These are phyloP conservation scores for Inonotus hispidus DNA, from an alignment of 1,284 basidiomycete species.

Conservation along the genomic window DNA sequence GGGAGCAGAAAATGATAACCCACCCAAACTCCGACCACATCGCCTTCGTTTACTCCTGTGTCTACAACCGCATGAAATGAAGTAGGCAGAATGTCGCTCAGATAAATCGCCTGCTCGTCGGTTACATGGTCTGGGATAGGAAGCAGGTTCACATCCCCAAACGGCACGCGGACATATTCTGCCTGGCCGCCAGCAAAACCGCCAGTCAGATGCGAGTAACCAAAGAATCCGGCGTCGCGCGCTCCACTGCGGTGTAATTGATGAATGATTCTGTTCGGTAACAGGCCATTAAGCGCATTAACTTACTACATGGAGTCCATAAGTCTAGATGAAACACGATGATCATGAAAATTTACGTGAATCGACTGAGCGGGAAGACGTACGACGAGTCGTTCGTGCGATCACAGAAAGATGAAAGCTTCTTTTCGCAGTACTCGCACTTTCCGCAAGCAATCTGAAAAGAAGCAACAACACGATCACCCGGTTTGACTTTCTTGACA, in stretches of 20 bases:
- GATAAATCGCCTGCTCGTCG: slow-evolving; percentile 60
- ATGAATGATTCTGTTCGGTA: not conserved
- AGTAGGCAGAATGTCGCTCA: slow-evolving; percentile 70
- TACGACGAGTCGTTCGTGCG: slow-evolving; percentile 62
- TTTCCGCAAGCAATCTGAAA: slow-evolving; percentile 79
- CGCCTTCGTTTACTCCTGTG: slow-evolving; percentile 59
- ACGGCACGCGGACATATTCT: slow-evolving; percentile 64
- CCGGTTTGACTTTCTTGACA: slow-evolving; percentile 52
- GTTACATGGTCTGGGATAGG: slow-evolving; percentile 60
- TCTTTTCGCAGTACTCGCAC: slow-evolving; percentile 69
- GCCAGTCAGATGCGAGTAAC: slow-evolving; percentile 69
- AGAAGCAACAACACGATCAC: slow-evolving; percentile 68
- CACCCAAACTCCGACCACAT: slow-evolving; percentile 63
- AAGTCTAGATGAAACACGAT: slow-evolving; percentile 30
- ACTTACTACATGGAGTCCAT: slow-evolving; percentile 64
- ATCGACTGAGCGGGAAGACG: not conserved
- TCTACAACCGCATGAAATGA: slow-evolving; percentile 67
- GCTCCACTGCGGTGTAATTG: slow-evolving; percentile 14
- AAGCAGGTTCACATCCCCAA: slow-evolving; percentile 66
- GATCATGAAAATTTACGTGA: no score
- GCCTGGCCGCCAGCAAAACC: slow-evolving; percentile 71
- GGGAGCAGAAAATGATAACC: not conserved
- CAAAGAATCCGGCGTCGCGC: slow-evolving; percentile 70
- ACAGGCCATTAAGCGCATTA: not conserved
- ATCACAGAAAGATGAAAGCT: slow-evolving; percentile 69